Conservation (phyloP, 257 asterid species). For the Plectranthus barbatus region DNA sequence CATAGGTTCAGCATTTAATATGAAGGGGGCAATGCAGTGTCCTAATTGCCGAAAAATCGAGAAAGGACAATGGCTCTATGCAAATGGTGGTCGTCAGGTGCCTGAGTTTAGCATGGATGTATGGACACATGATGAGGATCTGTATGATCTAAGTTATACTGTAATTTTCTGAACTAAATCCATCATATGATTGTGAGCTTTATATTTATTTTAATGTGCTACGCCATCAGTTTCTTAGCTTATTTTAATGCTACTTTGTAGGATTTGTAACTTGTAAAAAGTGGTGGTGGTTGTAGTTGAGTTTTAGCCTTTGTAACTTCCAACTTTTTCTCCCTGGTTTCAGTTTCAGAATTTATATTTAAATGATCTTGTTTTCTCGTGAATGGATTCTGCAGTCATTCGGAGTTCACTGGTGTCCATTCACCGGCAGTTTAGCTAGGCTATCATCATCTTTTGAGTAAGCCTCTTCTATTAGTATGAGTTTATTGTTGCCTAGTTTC, state of each 20-base stretch:
- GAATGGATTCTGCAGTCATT: conserved; percentile 51
- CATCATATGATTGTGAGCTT: background rate
- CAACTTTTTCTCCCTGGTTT: background rate
- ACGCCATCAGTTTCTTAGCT: background rate
- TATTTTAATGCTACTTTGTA: background rate
- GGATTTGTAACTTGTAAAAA: background rate
- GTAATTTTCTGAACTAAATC: conserved; percentile 25
- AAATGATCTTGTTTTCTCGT: conserved; percentile 2
- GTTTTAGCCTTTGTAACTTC: background rate
- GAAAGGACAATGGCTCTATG: conserved; percentile 97
- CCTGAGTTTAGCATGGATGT: conserved; percentile 85
- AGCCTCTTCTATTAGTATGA: conserved; percentile 22
- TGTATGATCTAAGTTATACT: conserved; percentile 64
- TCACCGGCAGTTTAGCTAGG: conserved; percentile 57
- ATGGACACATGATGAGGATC: conserved; percentile 82
- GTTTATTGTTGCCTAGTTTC: background rate
- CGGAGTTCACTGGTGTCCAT: conserved; percentile 90
- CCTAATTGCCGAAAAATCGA: conserved; percentile 96
- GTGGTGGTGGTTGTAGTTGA: background rate
- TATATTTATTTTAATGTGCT: background rate
- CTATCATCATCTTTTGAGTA: conserved; percentile 69
- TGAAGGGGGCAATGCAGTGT: conserved; percentile 95
- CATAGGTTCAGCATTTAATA: conserved; percentile 94
- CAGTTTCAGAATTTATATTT: background rate
- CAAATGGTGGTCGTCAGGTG: conserved; percentile 63